Evolutionary conservation across 2,329 filamentous ascomycete genomes (phyloP).

Genomic region (Beauveria medogensis): DNA sequence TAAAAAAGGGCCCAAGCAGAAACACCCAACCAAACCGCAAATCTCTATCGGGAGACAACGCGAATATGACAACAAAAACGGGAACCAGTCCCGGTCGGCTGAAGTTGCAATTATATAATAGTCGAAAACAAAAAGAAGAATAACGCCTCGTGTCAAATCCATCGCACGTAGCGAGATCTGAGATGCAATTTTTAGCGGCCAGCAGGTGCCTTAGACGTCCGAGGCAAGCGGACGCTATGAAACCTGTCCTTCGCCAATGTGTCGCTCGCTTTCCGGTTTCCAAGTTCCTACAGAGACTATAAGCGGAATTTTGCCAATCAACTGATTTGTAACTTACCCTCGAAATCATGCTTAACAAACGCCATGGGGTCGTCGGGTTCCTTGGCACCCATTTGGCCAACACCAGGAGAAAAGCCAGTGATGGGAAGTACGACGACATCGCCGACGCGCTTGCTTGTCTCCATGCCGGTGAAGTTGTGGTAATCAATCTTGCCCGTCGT

Average conservation of each 20-base stretch:
- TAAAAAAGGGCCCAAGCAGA: not conserved
- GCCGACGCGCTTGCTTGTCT: constrained; percentile 73
- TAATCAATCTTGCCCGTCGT: constrained; percentile 71
- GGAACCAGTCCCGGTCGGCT: constrained; percentile 2
- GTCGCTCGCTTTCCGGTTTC: constrained; percentile 65
- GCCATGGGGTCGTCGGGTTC: constrained; percentile 90
- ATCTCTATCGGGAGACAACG: not conserved
- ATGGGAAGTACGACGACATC: constrained; percentile 93
- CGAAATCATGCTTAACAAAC: constrained; percentile 94
- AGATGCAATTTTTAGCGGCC: constrained; percentile 5
- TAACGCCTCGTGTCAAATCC: constrained; percentile 7
- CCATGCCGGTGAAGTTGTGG: constrained; percentile 84
- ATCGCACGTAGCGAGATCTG: not conserved
- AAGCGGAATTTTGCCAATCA: not conserved
- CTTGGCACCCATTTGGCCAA: constrained; percentile 84
- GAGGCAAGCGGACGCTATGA: not conserved
- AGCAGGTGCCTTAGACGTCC: not conserved
- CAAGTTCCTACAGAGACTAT: constrained; percentile 52
- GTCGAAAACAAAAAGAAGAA: constrained; percentile 5
- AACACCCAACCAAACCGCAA: not conserved
- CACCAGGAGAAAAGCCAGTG: constrained; percentile 93
- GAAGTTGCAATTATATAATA: constrained; percentile 5
- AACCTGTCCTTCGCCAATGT: constrained; percentile 48
- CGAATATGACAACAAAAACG: not conserved
- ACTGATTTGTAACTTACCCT: constrained; percentile 51